A percentile compares a stretch with the other conserved stretches of the same genome.
Conservation (phyloP, 805 yeast species). For the Phaffomyces antillensis region DNA sequence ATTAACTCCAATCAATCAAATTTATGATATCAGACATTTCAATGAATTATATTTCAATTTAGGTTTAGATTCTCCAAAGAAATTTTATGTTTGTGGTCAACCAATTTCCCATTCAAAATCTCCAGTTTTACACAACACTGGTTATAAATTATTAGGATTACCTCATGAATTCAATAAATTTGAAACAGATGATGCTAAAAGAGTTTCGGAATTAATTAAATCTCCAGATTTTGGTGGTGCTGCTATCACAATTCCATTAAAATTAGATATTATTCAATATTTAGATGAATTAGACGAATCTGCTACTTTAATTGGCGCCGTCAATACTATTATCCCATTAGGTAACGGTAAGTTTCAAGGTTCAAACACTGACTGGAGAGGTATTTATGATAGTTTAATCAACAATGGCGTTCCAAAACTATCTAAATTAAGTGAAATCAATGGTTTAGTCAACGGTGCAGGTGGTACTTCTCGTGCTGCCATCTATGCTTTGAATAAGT, state of each 20-base stretch:
- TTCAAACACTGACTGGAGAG: conserved; percentile 95
- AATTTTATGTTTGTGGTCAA: conserved; percentile 69
- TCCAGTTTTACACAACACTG: conserved; percentile 79
- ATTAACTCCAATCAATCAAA: conserved; percentile 77
- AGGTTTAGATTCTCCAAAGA: conserved; percentile 54
- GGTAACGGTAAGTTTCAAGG: conserved; percentile 52
- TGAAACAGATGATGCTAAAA: conserved; percentile 59
- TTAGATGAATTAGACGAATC: conserved; percentile 64
- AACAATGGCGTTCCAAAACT: conserved; percentile 51
- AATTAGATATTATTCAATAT: conserved; percentile 67
- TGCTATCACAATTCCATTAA: conserved; percentile 91
- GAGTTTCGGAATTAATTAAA: conserved; percentile 47
- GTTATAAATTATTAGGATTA: conserved; percentile 65
- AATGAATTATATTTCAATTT: conserved; percentile 47
- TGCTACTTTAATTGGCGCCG: conserved; percentile 84
- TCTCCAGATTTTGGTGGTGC: conserved; percentile 76
- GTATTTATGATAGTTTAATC: conserved; percentile 64
- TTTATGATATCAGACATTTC: conserved; percentile 58
- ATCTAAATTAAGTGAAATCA: conserved; percentile 22
- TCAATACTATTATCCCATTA: conserved; percentile 71
- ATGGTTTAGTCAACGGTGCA: conserved; percentile 86
- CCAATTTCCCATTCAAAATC: conserved; percentile 87
- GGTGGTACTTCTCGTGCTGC: conserved; percentile 99
- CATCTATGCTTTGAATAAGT: conserved; percentile 66
- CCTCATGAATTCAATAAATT: conserved; percentile 64